These are phyloP conservation scores for Ogataea polymorpha DNA, from an alignment of 805 yeast species.

Conservation along the genomic window DNA sequence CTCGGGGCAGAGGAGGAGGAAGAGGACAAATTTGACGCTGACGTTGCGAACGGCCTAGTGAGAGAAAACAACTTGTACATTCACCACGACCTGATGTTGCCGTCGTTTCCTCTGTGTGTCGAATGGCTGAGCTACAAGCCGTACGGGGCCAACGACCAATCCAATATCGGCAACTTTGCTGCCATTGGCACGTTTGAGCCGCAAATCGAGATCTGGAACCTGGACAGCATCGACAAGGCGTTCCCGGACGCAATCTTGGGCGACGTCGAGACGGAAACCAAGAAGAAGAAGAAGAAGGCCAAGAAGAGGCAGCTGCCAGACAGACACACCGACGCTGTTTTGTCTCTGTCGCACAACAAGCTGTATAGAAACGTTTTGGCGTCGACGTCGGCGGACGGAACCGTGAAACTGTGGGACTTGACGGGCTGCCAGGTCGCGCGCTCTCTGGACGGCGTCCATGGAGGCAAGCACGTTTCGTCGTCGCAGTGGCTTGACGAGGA, in stretches of 20 bases:
- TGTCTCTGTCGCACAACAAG: slow-evolving; percentile 80
- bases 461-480: slow-evolving; percentile 76
- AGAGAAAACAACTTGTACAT: slow-evolving; percentile 80
- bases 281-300: slow-evolving; percentile 50
- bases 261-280: slow-evolving; percentile 52
- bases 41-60: slow-evolving; percentile 66
- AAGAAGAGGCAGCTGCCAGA: slow-evolving; percentile 55
- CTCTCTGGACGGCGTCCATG: slow-evolving; percentile 68
- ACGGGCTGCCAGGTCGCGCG: slow-evolving; percentile 71
- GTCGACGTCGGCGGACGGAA: slow-evolving; percentile 92
- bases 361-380: slow-evolving; percentile 82
- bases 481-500: slow-evolving; percentile 77
- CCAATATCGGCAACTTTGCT: slow-evolving; percentile 79
- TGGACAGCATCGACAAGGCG: slow-evolving; percentile 88
- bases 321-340: slow-evolving; percentile 92
- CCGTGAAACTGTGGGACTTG: slow-evolving; percentile 95
- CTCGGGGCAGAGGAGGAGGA: slow-evolving; percentile 63
- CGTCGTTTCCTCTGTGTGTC: slow-evolving; percentile 93
- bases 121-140: slow-evolving; percentile 90
- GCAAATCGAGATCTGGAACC: slow-evolving; percentile 94
- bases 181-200: slow-evolving; percentile 98
- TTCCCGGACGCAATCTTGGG: slow-evolving; percentile 94
- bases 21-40: slow-evolving; percentile 62
- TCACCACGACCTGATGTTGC: slow-evolving; percentile 95
- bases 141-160: slow-evolving; percentile 39